Evolutionary conservation across 257 asterid species (phyloP).

Genomic region (Mitragyna speciosa): DNA sequence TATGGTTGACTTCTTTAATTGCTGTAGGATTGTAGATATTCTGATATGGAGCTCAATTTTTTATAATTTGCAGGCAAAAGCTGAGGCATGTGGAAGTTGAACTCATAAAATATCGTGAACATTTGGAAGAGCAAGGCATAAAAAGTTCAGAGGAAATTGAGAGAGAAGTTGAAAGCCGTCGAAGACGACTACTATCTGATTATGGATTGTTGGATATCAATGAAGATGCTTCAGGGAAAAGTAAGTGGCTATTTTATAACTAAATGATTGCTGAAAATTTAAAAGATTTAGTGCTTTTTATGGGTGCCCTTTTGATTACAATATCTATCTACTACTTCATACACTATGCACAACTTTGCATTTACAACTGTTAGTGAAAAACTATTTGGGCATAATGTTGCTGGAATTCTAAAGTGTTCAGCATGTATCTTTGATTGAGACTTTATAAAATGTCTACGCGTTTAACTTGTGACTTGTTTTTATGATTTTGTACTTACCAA

Average conservation of each 20-base stretch:
- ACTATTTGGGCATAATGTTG: background rate
- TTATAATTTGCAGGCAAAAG: slow-evolving; percentile 54
- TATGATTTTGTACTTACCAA: background rate
- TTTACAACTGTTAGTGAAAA: background rate
- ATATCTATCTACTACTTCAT: background rate
- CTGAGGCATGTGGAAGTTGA: slow-evolving; percentile 88
- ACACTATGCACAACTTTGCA: background rate
- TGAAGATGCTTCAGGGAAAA: slow-evolving; percentile 58
- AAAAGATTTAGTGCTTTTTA: background rate
- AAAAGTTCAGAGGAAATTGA: slow-evolving; percentile 66
- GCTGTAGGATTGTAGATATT: background rate
- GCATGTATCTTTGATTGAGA: background rate
- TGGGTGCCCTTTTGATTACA: background rate
- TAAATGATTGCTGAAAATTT: background rate
- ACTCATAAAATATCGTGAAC: slow-evolving; percentile 83
- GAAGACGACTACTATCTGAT: slow-evolving; percentile 63
- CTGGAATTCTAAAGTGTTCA: background rate
- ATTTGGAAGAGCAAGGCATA: slow-evolving; percentile 81
- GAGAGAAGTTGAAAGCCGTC: slow-evolving; percentile 65
- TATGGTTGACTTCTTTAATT: background rate
- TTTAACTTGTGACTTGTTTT: background rate
- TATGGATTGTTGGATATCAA: slow-evolving; percentile 58
- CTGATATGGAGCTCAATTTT: slow-evolving; percentile 24
- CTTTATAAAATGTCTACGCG: background rate
- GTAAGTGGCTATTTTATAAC: slow-evolving; percentile 41